A percentile compares a stretch with the other conserved stretches of the same genome.
These are phyloP conservation scores for Candida hungchunana DNA, from an alignment of 805 yeast genomes.

Conservation along the genomic window DNA sequence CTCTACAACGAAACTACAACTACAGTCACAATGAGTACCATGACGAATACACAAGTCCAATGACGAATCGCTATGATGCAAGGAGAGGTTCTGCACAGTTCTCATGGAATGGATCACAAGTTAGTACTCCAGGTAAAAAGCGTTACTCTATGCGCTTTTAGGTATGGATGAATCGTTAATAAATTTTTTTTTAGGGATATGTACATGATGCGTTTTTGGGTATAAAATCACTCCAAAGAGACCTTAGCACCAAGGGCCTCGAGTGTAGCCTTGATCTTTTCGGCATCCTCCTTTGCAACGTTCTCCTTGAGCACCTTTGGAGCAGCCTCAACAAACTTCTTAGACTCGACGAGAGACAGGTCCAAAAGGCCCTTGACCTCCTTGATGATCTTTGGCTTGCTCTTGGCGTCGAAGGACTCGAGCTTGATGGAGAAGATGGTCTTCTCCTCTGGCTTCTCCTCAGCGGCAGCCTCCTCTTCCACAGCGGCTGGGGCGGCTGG, in stretches of 20 bases:
- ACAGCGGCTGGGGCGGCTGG: slow-evolving; percentile 61
- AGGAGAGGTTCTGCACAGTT: slow-evolving; percentile 4
- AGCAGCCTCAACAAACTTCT: slow-evolving; percentile 96
- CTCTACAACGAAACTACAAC: too few species aligned
- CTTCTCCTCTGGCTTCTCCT: slow-evolving; percentile 83
- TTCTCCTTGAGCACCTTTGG: slow-evolving; percentile 95
- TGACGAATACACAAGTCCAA: background rate
- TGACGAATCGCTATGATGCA: slow-evolving; percentile 1
- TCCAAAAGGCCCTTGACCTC: slow-evolving; percentile 93
- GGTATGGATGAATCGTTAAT: background rate
- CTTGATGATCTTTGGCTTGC: slow-evolving; percentile 96
- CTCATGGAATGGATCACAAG: slow-evolving; percentile 6
- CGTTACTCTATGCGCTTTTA: slow-evolving; percentile 26
- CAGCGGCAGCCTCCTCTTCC: slow-evolving; percentile 68
- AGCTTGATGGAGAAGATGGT: slow-evolving; percentile 88
- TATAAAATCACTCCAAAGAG: slow-evolving; percentile 57
- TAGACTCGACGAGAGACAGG: slow-evolving; percentile 90
- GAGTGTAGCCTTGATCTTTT: slow-evolving; percentile 86
- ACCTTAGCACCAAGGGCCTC: slow-evolving; percentile 96
- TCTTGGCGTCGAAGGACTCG: slow-evolving; percentile 89
- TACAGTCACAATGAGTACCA: too few species aligned
- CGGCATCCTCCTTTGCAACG: slow-evolving; percentile 96
- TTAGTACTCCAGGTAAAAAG: slow-evolving; percentile 11
- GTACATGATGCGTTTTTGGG: slow-evolving; percentile 1
- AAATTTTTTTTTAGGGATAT: slow-evolving; percentile 9